Evolutionary conservation across 768 basidiomycete genomes (phyloP).

Genomic region (Russula brevipes): DNA sequence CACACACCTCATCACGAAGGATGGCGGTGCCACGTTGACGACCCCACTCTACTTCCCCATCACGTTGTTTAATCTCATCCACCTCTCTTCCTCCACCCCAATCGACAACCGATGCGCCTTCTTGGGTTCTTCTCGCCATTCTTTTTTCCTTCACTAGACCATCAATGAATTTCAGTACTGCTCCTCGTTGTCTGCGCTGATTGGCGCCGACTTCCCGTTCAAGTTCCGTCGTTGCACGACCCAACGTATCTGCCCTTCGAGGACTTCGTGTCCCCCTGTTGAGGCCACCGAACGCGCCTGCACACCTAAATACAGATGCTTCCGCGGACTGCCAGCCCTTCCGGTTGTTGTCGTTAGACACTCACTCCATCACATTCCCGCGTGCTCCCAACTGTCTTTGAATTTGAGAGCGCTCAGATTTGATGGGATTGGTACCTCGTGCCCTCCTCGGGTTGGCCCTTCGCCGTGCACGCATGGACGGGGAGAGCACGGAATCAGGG

Average conservation of each 20-base stretch:
- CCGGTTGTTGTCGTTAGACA: neutral
- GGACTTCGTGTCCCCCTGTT: no score
- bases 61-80: neutral
- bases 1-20: neutral
- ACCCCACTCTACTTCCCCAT: neutral
- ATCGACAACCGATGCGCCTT: neutral
- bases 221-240: no score
- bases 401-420: neutral
- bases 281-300: neutral
- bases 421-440: neutral
- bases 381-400: neutral
- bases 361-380: neutral
- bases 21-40: neutral
- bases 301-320: neutral
- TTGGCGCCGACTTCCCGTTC: no score
- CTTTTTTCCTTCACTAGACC: neutral
- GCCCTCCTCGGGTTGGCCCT: neutral
- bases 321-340: neutral
- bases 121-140: neutral
- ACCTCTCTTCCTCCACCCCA: slow-evolving; percentile 8
- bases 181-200: neutral
- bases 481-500: neutral
- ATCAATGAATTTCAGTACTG: neutral
- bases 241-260: no score
- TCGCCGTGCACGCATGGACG: neutral